Evolutionary conservation across 768 basidiomycete genomes (phyloP), one percentile per base, ranked within the genome.

Genomic region (Mycena polygramma): DNA sequence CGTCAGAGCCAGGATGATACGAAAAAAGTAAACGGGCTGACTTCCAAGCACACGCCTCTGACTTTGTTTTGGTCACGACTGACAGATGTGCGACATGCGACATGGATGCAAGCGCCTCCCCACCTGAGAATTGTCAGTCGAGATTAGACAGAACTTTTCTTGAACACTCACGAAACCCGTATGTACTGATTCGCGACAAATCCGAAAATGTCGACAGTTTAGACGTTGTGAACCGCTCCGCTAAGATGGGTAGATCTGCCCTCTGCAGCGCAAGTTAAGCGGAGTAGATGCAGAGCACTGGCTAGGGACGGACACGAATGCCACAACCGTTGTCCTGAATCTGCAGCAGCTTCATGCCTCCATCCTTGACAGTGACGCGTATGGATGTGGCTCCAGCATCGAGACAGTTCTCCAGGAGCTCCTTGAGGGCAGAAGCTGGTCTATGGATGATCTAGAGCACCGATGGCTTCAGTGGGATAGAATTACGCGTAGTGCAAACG

Each of bases 301-400:
- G 48, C 30, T 37, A 26, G 24, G 35, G 39, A 82, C 91, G 76
- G 75, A 96, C 96, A 57, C 93, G 88, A 76, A 99, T 98, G 3
- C 97, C 98, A 80, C 90, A 94, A 0, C 98, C 97, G 77, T 99
- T 98, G 77, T 99, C 98, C 76, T 96, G 94, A 61, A 99, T 97
- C 81, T 98, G 95, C 45, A 99, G 87, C 19, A 97, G 83, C 78
- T 97, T 99, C 84, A 98, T 83, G 5, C 98, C 98, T 1, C 97
- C 98, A 72, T 99, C 97, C 80, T 98, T 98, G 74, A 97, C 86
- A 0, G 91, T 94, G 61, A 99, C 84, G 45, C 92, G 91, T 77
- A 99, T 95, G 0, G 90, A 90, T 0, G 94, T 96, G 30, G 95
- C 85, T 0, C 94, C 92, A 0, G 98, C 98, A 81, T 99, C 98